Evolutionary conservation across 1,284 basidiomycete genomes (phyloP).

Genomic region (Microbotryum scabiosae): DNA sequence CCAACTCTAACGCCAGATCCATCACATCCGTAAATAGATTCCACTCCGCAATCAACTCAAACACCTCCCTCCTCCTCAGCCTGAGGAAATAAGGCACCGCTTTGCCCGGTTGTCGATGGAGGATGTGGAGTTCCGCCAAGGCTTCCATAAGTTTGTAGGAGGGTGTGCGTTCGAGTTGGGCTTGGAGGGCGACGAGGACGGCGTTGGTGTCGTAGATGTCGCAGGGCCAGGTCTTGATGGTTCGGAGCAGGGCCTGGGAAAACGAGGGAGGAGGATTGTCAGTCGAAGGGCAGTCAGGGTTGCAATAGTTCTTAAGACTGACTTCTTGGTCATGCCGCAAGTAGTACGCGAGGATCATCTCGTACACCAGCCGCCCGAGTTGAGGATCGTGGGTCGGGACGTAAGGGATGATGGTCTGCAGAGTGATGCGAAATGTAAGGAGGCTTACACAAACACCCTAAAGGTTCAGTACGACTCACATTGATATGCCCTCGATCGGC

Average conservation of each 20-base stretch:
- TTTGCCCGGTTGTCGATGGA: conserved; percentile 85
- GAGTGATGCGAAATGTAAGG: background rate
- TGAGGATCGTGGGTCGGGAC: conserved; percentile 76
- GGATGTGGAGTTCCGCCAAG: conserved; percentile 80
- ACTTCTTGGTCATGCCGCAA: conserved; percentile 68
- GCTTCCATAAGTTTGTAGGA: conserved; percentile 71
- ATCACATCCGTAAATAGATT: conserved; percentile 92
- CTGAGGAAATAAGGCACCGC: conserved; percentile 84
- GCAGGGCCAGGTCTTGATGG: conserved; percentile 78
- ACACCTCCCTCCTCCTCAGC: conserved; percentile 77
- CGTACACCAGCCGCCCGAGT: conserved; percentile 78
- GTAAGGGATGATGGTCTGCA: conserved; percentile 73
- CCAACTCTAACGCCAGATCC: conserved; percentile 81
- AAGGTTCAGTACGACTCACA: conserved; percentile 46
- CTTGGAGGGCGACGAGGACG: conserved; percentile 78
- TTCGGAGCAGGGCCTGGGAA: conserved; percentile 59
- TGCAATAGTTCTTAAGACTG: conserved; percentile 29
- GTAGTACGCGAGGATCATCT: conserved; percentile 87
- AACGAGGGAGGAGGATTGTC: background rate
- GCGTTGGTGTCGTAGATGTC: conserved; percentile 81
- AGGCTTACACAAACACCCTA: background rate
- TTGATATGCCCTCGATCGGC: conserved; percentile 72
- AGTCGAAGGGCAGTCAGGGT: background rate
- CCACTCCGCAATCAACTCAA: conserved; percentile 87
- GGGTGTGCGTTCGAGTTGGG: conserved; percentile 57